Conservation (phyloP, 306 rosid species). For the Citrullus amarus region DNA sequence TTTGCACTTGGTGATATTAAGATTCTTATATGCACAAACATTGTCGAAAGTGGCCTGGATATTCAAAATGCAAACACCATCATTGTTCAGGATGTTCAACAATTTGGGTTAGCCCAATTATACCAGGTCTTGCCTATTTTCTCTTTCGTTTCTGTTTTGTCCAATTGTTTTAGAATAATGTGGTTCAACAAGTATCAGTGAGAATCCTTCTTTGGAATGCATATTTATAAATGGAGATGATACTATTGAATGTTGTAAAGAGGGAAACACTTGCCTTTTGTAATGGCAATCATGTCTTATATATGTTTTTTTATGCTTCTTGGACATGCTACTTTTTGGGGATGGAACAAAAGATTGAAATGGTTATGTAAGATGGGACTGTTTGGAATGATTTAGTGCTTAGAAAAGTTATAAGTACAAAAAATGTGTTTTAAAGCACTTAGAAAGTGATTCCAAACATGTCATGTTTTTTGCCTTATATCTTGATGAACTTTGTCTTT, state of each 20-base stretch:
- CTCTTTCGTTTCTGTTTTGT: background rate
- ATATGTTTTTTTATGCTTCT: background rate
- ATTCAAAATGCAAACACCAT: constrained; percentile 98
- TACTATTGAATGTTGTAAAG: background rate
- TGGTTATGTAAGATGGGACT: background rate
- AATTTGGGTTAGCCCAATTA: constrained; percentile 89
- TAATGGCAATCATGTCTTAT: background rate
- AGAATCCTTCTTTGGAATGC: background rate
- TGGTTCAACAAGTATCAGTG: background rate
- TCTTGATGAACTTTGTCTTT: background rate
- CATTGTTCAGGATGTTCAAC: constrained; percentile 93
- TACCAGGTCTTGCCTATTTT: constrained; percentile 66
- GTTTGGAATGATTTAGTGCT: no score
- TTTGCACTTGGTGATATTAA: constrained; percentile 72
- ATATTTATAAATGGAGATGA: background rate
- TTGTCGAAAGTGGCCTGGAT: constrained; percentile 98
- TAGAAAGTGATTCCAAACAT: no score
- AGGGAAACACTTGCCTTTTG: background rate
- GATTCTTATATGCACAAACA: constrained; percentile 75
- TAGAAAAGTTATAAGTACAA: no score
- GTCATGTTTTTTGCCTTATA: background rate
- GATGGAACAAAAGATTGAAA: background rate
- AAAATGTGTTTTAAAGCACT: no score
- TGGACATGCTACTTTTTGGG: background rate
- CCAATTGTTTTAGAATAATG: background rate